Evolutionary conservation across 805 yeast species (phyloP).

Genomic region (Wickerhamomyces bovis): DNA sequence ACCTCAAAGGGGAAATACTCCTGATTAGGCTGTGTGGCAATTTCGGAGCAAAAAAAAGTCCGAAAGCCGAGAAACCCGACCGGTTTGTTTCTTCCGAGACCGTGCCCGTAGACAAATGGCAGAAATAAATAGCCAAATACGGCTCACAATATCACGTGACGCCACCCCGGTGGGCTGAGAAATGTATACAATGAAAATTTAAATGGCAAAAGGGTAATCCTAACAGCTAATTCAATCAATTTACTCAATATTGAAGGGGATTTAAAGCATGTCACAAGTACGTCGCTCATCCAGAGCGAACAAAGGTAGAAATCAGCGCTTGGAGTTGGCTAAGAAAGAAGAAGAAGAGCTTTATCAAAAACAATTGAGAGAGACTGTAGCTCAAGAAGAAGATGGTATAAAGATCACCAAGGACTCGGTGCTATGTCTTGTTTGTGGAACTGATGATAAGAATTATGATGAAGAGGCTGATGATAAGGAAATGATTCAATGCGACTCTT

Average conservation of each 20-base stretch:
- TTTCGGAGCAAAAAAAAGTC: too few species aligned
- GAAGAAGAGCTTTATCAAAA: slow-evolving; percentile 21
- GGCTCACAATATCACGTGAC: too few species aligned
- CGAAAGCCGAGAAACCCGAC: too few species aligned
- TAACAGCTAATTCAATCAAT: too few species aligned
- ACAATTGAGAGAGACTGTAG: slow-evolving; percentile 7
- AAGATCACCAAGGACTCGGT: slow-evolving; percentile 31
- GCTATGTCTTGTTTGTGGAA: slow-evolving; percentile 56
- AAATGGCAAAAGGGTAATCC: too few species aligned
- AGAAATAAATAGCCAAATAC: too few species aligned
- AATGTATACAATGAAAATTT: too few species aligned
- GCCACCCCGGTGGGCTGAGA: too few species aligned
- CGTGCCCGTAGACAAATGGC: too few species aligned
- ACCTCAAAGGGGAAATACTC: too few species aligned
- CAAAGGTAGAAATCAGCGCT: slow-evolving; percentile 33
- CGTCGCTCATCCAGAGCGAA: slow-evolving; percentile 39
- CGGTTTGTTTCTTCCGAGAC: too few species aligned
- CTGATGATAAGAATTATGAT: slow-evolving; percentile 50
- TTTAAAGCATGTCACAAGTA: slow-evolving; percentile 10
- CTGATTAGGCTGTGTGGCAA: too few species aligned
- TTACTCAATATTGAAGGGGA: background rate
- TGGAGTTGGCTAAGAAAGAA: slow-evolving; percentile 24
- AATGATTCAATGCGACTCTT: slow-evolving; percentile 62
- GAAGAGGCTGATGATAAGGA: slow-evolving; percentile 50
- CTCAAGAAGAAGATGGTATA: slow-evolving; percentile 12